These are phyloP conservation scores for Ustulina deusta DNA, from an alignment of 2,329 filamentous ascomycete species.

Conservation along the genomic window DNA sequence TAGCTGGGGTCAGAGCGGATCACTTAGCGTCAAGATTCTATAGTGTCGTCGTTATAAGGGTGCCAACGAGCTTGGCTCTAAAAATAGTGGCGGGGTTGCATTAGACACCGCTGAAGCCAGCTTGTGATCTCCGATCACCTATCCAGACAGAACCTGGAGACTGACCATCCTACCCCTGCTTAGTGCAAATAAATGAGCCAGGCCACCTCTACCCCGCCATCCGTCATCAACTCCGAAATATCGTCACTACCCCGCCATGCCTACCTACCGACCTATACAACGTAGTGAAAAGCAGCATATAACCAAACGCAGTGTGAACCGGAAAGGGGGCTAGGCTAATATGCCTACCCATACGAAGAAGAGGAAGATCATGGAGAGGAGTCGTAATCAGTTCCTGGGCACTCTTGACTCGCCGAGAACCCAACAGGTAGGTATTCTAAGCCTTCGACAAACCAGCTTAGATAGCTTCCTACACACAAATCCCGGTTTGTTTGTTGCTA, in stretches of 20 bases:
- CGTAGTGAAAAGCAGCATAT: slow-evolving; percentile 1
- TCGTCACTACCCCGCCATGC: slow-evolving; percentile 25
- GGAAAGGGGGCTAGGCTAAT: neutral
- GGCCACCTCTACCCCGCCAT: slow-evolving; percentile 32
- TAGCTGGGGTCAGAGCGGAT: neutral
- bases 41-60: too few relatives aligned
- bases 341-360: neutral
- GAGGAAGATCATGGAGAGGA: slow-evolving; percentile 1
- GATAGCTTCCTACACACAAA: slow-evolving; percentile 22
- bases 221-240: slow-evolving; percentile 21
- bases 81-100: slow-evolving; percentile 30
- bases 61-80: slow-evolving; percentile 8
- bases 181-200: slow-evolving; percentile 23
- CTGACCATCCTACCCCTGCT: slow-evolving; percentile 18
- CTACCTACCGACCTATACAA: neutral
- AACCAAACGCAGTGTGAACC: neutral
- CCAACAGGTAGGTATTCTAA: slow-evolving; percentile 25
- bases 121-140: slow-evolving; percentile 6
- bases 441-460: slow-evolving; percentile 15
- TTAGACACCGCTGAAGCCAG: slow-evolving; percentile 11
- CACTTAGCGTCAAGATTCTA: neutral
- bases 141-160: slow-evolving; percentile 2
- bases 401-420: slow-evolving; percentile 5
- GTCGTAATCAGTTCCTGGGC: slow-evolving; percentile 1
- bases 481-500: slow-evolving; percentile 11